Percentiles rank a stretch among this genome's conserved stretches.
Conservation (phyloP, 148 eudicot genomes). For the Euryodendron excelsum region DNA sequence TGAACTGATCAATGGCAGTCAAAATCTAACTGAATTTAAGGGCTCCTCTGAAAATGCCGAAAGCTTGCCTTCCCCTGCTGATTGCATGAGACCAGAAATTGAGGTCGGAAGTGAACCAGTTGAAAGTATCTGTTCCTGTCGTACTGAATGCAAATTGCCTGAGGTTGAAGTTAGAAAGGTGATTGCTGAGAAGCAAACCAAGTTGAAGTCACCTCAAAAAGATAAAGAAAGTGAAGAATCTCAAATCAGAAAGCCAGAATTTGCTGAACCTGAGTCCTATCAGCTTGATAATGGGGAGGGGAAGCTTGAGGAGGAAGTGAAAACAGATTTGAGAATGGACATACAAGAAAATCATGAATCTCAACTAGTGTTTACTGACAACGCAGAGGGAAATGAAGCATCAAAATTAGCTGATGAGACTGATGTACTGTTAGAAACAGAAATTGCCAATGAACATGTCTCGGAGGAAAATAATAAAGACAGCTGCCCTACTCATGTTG, state of each 20-base stretch:
- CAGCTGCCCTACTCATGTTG: background rate
- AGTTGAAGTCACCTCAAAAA: conserved; percentile 17
- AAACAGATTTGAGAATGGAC: conserved; percentile 20
- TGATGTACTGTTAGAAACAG: conserved; percentile 11
- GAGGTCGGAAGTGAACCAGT: too few relatives aligned
- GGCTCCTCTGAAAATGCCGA: conserved; percentile 12
- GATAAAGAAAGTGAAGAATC: conserved; percentile 21
- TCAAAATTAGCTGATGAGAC: conserved; percentile 20
- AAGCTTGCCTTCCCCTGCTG: conserved; percentile 19
- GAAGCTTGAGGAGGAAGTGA: conserved; percentile 25
- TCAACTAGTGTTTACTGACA: conserved; percentile 7
- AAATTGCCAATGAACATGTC: background rate
- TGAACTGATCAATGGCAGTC: background rate
- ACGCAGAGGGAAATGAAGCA: conserved; percentile 17
- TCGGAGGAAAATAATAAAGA: background rate
- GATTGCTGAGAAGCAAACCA: conserved; percentile 15
- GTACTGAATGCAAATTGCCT: background rate
- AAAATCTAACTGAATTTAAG: conserved; percentile 17
- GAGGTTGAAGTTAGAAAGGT: conserved; percentile 11
- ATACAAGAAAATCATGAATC: conserved; percentile 20
- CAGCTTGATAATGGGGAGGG: conserved; percentile 18
- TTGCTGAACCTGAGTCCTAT: conserved; percentile 16
- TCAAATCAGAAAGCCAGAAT: conserved; percentile 10
- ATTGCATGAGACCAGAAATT: too few relatives aligned
- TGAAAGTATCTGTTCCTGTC: too few relatives aligned